These are phyloP conservation scores for Lanmaoa rubissima DNA, from an alignment of 768 basidiomycete genomes.

Conservation along the genomic window DNA sequence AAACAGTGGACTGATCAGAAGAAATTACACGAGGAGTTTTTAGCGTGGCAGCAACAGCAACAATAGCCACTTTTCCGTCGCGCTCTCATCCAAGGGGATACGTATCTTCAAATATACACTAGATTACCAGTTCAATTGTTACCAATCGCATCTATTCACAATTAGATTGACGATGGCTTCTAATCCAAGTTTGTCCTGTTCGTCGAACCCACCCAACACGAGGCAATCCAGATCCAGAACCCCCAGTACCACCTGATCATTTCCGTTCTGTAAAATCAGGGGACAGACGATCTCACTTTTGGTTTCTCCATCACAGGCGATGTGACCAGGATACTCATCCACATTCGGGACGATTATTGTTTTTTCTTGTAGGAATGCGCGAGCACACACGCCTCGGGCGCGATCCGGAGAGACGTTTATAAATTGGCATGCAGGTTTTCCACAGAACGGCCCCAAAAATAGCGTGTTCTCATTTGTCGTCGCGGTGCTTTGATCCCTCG, in stretches of 20 bases:
- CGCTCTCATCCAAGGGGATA: not conserved
- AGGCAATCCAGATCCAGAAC: constrained; percentile 88
- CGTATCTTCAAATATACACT: not conserved
- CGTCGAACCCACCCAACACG: constrained; percentile 63
- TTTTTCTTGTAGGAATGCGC: constrained; percentile 56
- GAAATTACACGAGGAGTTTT: constrained; percentile 78
- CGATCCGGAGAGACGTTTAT: constrained; percentile 59
- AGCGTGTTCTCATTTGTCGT: constrained; percentile 31
- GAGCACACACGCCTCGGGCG: constrained; percentile 81
- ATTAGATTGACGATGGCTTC: constrained; percentile 69
- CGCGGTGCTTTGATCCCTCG: constrained; percentile 12
- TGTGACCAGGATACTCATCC: constrained; percentile 83
- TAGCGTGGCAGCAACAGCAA: constrained; percentile 45
- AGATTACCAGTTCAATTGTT: constrained; percentile 21
- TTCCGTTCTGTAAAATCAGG: constrained; percentile 42
- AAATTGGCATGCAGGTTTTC: constrained; percentile 88
- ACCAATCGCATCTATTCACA: constrained; percentile 67
- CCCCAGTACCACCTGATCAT: constrained; percentile 42
- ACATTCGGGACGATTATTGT: constrained; percentile 78
- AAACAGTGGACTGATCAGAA: constrained; percentile 75
- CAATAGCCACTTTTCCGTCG: not conserved
- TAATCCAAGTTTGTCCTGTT: constrained; percentile 75
- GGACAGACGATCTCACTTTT: constrained; percentile 90
- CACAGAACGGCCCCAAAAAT: constrained; percentile 82
- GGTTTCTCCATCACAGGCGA: constrained; percentile 90